phyloP scores from a whole-genome alignment of 495 filamentous ascomycete species.

The Aspergillus nanangensis region DNA sequence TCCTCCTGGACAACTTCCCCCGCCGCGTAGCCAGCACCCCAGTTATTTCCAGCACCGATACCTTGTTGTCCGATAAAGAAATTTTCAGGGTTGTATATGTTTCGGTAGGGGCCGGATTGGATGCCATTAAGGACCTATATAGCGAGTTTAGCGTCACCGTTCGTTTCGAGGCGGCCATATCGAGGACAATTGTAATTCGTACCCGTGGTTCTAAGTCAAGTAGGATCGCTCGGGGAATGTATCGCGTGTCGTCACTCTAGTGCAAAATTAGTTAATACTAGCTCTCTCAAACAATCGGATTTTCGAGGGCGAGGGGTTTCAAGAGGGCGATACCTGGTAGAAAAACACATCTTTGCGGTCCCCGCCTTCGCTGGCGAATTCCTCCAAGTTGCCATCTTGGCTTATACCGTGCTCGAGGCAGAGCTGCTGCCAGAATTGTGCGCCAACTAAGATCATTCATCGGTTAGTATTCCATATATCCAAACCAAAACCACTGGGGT shows the following conservation, averaged over 20 bases:
- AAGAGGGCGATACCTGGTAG: conserved; percentile 86
- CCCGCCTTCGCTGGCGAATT: conserved; percentile 92
- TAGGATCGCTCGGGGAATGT: conserved; percentile 93
- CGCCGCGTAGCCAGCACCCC: conserved; percentile 92
- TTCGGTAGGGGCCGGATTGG: conserved; percentile 87
- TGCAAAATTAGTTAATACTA: conserved; percentile 2
- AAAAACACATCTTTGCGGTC: conserved; percentile 99
- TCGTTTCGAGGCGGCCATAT: conserved; percentile 2
- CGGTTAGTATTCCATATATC: conserved; percentile 1
- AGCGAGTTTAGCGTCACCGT: neutral
- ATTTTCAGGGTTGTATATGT: conserved; percentile 99
- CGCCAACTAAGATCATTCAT: conserved; percentile 59
- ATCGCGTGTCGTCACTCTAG: conserved; percentile 90
- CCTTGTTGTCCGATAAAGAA: conserved; percentile 93
- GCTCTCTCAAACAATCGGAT: no score
- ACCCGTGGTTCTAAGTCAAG: conserved; percentile 92
- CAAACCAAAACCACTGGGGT: neutral
- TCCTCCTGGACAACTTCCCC: conserved; percentile 92
- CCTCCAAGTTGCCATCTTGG: conserved; percentile 92
- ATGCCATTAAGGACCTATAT: conserved; percentile 81
- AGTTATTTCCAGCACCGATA: conserved; percentile 93
- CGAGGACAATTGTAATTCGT: conserved; percentile 20
- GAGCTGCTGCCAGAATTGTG: conserved; percentile 95
- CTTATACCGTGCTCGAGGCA: conserved; percentile 98
- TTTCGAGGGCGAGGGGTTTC: no score